phyloP scores from a whole-genome alignment of 768 basidiomycete genomes.

The Agaricus sinodeliciosus region DNA sequence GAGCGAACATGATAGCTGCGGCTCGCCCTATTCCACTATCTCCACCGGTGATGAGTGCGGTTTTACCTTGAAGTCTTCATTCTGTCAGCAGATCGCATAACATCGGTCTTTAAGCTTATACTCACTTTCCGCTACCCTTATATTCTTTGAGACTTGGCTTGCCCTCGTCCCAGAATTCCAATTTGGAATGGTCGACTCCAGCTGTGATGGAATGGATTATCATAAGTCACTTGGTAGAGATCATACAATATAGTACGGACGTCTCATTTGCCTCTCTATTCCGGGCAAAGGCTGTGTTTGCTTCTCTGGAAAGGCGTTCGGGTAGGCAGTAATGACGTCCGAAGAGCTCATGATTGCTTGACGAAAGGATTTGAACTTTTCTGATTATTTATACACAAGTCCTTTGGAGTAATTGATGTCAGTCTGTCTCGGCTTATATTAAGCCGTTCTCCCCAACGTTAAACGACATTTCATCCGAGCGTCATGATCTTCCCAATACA shows the following conservation, averaged over 20 bases:
- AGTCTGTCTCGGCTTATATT: too few species aligned
- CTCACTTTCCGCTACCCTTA: constrained; percentile 39
- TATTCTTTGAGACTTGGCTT: constrained; percentile 47
- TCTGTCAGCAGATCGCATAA: not conserved
- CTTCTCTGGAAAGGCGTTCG: constrained; percentile 26
- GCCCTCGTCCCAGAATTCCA: constrained; percentile 45
- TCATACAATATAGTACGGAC: constrained; percentile 15
- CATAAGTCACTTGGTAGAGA: constrained; percentile 16
- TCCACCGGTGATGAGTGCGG: constrained; percentile 30
- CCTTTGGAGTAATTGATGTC: too few species aligned
- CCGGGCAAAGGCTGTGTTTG: constrained; percentile 46
- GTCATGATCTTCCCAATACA: too few species aligned
- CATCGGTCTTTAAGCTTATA: not conserved
- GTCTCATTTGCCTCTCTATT: constrained; percentile 40
- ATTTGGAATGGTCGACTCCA: constrained; percentile 30
- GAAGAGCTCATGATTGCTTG: constrained; percentile 15
- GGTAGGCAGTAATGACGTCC: constrained; percentile 29
- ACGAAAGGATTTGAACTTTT: too few species aligned
- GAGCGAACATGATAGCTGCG: constrained; percentile 43
- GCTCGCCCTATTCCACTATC: constrained; percentile 48
- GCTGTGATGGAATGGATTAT: constrained; percentile 13
- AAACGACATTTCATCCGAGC: too few species aligned
- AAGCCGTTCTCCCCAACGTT: too few species aligned
- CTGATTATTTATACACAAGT: too few species aligned
- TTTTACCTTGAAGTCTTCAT: constrained; percentile 25